Evolutionary conservation across 2,329 filamentous ascomycete species (phyloP), one percentile per base, ranked within the genome.

Genomic region (Scedosporium boydii): DNA sequence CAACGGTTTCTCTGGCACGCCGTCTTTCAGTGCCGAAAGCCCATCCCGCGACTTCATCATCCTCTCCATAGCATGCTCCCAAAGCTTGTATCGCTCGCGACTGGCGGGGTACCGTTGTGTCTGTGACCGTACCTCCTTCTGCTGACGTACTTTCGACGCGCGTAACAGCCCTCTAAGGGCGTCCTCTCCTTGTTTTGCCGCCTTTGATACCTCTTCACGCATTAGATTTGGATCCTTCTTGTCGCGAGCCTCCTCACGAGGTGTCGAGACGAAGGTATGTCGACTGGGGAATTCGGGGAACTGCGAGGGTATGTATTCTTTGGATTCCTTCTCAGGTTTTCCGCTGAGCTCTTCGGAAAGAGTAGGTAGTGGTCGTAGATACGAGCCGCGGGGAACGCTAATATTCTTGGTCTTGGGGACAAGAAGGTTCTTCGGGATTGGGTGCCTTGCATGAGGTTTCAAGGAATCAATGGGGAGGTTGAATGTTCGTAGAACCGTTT

Each of bases 201-300:
- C 82, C 61, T 81, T 77, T 1, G 83, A 80, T 1, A 84, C 84
- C 48, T 85, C 82, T 61, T 84, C 80, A 26, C 84, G 78, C 55
- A 86, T 82, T 69, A 82, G 83, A 67, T 84, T 80, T 0, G 82
- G 78, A 63, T 86, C 81, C 18, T 73, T 75, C 48, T 73, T 75
- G 64, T 81, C 76, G 9, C 41, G 59, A 57, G 63, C 58, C 51
- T 66, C 65, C 18, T 81, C 76, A 41, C 80, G 78, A 1, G 81
- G 80, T 0, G 85, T 87, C 68, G 81, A 83, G 46, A 79, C 81
- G 72, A 87, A 88, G 3, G 85, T 87, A 67, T 87, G 84, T 56
- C 82, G 82, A 69, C 84, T 86, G 0, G 85, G 85, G 64, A 87
- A 87, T 9, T 80, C 77, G 0, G 85, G 85, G 60, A 88, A 86